phyloP scores from a whole-genome alignment of 1,284 basidiomycete species.

The Acaromyces ingoldii region DNA sequence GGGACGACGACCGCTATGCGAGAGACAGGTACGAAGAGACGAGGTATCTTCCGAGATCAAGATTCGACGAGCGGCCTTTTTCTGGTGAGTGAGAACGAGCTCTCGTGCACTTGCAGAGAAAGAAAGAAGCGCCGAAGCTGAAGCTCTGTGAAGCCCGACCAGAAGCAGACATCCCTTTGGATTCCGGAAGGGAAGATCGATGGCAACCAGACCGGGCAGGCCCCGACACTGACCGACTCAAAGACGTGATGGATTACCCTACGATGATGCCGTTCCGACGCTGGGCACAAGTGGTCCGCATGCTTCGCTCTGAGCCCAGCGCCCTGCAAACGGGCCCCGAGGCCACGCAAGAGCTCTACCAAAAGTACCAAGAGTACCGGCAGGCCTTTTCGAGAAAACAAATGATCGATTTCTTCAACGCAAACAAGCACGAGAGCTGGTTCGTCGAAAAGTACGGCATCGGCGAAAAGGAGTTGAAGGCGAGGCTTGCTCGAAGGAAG shows the following conservation, averaged over 20 bases:
- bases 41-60: too few relatives aligned
- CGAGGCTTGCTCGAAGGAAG: slow-evolving; percentile 21
- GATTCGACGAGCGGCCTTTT: too few relatives aligned
- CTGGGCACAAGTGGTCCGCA: slow-evolving; percentile 21
- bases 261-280: slow-evolving; percentile 25
- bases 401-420: slow-evolving; percentile 34
- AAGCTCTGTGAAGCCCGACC: too few relatives aligned
- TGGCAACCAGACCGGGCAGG: too few relatives aligned
- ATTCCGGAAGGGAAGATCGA: too few relatives aligned
- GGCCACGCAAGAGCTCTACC: slow-evolving; percentile 25
- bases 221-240: too few relatives aligned
- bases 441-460: slow-evolving; percentile 44
- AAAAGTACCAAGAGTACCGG: slow-evolving; percentile 38
- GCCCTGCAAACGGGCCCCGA: slow-evolving; percentile 2
- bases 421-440: slow-evolving; percentile 33
- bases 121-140: too few relatives aligned
- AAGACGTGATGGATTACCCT: slow-evolving; percentile 29
- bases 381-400: slow-evolving; percentile 29
- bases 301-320: slow-evolving; percentile 2
- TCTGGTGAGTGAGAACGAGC: too few relatives aligned
- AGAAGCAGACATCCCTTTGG: too few relatives aligned
- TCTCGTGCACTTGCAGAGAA: too few relatives aligned
- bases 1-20: neutral
- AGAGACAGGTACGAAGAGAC: too few relatives aligned
- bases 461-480: slow-evolving; percentile 16